Conservation (phyloP, 345 rosid species). For the Eutrema japonicum region DNA sequence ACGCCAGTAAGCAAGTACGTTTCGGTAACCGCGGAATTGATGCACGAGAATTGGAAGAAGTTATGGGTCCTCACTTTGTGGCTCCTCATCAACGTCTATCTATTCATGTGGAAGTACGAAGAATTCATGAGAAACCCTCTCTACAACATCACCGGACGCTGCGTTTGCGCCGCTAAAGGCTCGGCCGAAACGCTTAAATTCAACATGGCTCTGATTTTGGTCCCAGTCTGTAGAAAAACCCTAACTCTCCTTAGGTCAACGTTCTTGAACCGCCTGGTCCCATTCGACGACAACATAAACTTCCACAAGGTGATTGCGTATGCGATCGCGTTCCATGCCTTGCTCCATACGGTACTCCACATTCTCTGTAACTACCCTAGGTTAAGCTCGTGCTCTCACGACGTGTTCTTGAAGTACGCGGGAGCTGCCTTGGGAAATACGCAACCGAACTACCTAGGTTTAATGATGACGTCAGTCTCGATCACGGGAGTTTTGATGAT, state of each 20-base stretch:
- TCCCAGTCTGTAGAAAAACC: constrained; percentile 81
- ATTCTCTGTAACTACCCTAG: constrained; percentile 65
- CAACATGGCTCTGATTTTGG: constrained; percentile 84
- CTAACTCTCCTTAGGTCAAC: constrained; percentile 75
- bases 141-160: constrained; percentile 73
- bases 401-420: constrained; percentile 52
- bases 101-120: constrained; percentile 64
- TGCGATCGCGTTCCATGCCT: constrained; percentile 53
- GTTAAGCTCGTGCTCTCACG: constrained; percentile 51
- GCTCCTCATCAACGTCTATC: constrained; percentile 49
- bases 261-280: constrained; percentile 56
- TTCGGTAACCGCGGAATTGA: constrained; percentile 48
- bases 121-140: constrained; percentile 43
- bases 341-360: constrained; percentile 60
- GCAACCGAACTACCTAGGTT: constrained; percentile 69
- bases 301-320: constrained; percentile 77
- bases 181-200: constrained; percentile 85
- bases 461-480: constrained; percentile 58
- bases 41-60: constrained; percentile 69
- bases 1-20: constrained; percentile 61
- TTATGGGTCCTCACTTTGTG: constrained; percentile 66
- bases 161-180: constrained; percentile 85
- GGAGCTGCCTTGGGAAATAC: constrained; percentile 52
- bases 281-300: constrained; percentile 91
- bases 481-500: constrained; percentile 67